Evolutionary conservation across 2,329 filamentous ascomycete species (phyloP), one percentile per base, ranked within the genome.

Genomic region (Nothomitra cinnamomea): DNA sequence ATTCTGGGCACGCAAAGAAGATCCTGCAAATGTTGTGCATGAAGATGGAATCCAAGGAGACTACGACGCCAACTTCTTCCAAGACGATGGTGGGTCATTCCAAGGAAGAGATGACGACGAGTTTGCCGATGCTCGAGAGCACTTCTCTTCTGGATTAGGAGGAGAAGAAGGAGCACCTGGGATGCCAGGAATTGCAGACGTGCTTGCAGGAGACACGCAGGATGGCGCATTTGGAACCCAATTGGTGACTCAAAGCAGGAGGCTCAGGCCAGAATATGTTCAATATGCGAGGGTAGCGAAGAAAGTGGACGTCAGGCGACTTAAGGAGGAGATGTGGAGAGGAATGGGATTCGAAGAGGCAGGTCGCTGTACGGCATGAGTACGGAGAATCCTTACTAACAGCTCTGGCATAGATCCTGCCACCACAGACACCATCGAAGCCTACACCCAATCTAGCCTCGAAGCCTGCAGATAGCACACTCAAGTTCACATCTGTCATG

Each of bases 61-160:
- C 63, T 98, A 96, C 67, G 88, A 96, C 65, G 90, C 92, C 56
- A 85, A 96, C 67, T 98, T 96, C 76, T 98, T 96, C 72, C 84
- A 92, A 61, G 92, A 96, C 62, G 86, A 90, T 60, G 83, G 77
- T 1, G 71, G 89, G 58, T 81, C 82, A 1, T 77, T 87, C 61
- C 72, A 78, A 1, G 81, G 78, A 10, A 80, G 73, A 3, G 73
- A 75, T 25, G 81, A 83, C 42, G 83, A 85, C 53, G 82, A 85
- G 61, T 92, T 92, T 66, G 83, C 85, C 2, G 86, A 92, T 65
- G 86, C 86, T 28, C 73, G 82, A 47, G 86, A 92, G 60, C 80
- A 86, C 60, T 85, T 90, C 64, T 85, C 83, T 1, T 84, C 85
- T 1, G 76, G 76, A 3, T 71, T 70, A 3, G 79, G 79, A 48